These are phyloP conservation scores for Tylopilus plumbeoviolaceoides DNA, from an alignment of 768 basidiomycete genomes.

Conservation along the genomic window DNA sequence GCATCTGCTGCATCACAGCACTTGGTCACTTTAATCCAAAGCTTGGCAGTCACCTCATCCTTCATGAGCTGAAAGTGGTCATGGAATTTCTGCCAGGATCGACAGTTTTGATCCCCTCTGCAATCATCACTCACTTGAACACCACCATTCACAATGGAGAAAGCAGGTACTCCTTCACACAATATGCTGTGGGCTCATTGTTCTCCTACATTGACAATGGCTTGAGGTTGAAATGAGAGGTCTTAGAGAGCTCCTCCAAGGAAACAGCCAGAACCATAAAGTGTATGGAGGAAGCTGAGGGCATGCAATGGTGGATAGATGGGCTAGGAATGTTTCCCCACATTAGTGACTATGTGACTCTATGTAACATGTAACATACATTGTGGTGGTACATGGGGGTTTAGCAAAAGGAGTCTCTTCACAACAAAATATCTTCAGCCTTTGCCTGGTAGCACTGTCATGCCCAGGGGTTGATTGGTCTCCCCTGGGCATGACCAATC, in stretches of 20 bases:
- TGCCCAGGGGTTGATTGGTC: too few relatives aligned
- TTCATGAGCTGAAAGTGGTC: neutral
- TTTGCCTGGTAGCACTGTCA: too few relatives aligned
- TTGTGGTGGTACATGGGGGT: conserved; percentile 23
- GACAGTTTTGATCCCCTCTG: neutral
- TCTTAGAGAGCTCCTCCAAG: neutral
- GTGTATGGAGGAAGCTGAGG: too few relatives aligned
- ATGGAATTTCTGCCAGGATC: conserved; percentile 1
- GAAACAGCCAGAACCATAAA: neutral
- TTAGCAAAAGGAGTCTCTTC: too few relatives aligned
- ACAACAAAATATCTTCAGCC: too few relatives aligned
- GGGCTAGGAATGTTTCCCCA: too few relatives aligned
- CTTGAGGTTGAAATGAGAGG: neutral
- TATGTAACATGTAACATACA: too few relatives aligned
- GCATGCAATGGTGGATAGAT: too few relatives aligned
- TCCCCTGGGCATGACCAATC: too few relatives aligned
- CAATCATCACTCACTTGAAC: conserved; percentile 1
- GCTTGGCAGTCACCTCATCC: neutral
- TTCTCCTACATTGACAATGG: conserved; percentile 9
- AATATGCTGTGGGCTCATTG: neutral
- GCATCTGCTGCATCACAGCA: neutral
- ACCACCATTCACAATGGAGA: neutral
- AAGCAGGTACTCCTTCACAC: conserved; percentile 2
- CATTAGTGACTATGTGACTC: too few relatives aligned
- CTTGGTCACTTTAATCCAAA: neutral